Conservation (phyloP, 768 basidiomycete species). For the Gloeostereum incarnatum region DNA sequence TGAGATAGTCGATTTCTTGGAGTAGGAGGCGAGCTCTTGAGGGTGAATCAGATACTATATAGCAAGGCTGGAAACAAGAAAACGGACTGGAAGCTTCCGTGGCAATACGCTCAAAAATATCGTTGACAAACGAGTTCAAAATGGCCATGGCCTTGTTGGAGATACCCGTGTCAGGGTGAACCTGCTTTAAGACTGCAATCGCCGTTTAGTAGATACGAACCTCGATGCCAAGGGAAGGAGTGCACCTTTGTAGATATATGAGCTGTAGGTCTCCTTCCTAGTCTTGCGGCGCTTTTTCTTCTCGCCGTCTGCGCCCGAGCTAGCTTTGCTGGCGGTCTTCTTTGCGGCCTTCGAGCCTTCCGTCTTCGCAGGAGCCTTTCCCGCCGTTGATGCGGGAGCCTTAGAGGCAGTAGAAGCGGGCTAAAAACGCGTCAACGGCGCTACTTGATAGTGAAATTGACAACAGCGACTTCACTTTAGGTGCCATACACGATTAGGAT, state of each 20-base stretch:
- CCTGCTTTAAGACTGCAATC: conserved; percentile 80
- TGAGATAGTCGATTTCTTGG: conserved; percentile 98
- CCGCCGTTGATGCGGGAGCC: conserved; percentile 40
- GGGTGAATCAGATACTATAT: not conserved
- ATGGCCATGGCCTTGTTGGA: conserved; percentile 96
- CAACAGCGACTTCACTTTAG: no score
- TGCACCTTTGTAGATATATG: conserved; percentile 92
- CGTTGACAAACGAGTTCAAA: conserved; percentile 87
- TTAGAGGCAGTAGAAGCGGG: conserved; percentile 58
- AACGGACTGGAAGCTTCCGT: conserved; percentile 78
- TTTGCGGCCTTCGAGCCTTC: conserved; percentile 39
- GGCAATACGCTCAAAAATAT: conserved; percentile 90
- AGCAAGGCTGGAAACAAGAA: not conserved
- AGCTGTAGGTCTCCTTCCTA: conserved; percentile 87
- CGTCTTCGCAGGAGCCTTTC: conserved; percentile 49
- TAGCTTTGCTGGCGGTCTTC: conserved; percentile 51
- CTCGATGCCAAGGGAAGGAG: conserved; percentile 2
- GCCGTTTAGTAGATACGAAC: not conserved
- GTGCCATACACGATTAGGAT: conserved; percentile 2
- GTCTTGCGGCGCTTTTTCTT: conserved; percentile 42
- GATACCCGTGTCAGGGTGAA: conserved; percentile 98
- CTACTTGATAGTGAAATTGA: no score
- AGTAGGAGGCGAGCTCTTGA: conserved; percentile 93
- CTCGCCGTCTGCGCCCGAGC: conserved; percentile 55
- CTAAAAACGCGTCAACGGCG: conserved; percentile 20